Evolutionary conservation across 225 moss, liverwort and hornwort species (phyloP).

Genomic region (Marchantia polymorpha): DNA sequence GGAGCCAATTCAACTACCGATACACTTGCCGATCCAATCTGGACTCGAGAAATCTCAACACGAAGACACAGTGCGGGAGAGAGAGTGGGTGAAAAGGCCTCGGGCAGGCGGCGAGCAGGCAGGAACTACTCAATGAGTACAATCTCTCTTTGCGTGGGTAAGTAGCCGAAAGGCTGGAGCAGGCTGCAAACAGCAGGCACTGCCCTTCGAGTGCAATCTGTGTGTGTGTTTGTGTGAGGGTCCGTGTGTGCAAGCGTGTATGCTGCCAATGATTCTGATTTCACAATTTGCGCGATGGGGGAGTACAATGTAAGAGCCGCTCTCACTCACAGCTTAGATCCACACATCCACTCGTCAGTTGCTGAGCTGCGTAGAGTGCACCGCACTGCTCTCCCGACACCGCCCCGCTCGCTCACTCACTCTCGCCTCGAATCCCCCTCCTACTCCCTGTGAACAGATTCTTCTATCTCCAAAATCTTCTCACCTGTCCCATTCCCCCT

Average conservation of each 20-base stretch:
- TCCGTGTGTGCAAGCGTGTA: neutral
- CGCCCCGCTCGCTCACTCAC: neutral
- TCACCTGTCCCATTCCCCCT: neutral
- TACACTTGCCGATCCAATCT: neutral
- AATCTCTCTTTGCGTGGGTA: neutral
- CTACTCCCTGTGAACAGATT: neutral
- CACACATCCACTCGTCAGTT: neutral
- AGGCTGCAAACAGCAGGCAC: neutral
- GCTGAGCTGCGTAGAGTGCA: neutral
- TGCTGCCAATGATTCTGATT: neutral
- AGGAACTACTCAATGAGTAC: neutral
- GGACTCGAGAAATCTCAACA: neutral
- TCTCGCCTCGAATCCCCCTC: neutral
- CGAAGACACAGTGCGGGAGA: neutral
- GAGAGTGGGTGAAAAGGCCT: neutral
- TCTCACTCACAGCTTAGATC: neutral
- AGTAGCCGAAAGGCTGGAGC: neutral
- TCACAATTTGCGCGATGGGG: neutral
- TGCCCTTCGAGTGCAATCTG: neutral
- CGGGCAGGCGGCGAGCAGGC: neutral
- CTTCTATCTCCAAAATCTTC: neutral
- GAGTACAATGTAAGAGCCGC: neutral
- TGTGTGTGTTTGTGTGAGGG: neutral
- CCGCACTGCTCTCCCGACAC: neutral
- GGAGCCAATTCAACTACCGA: neutral